Percentiles rank a stretch among this genome's conserved stretches.
Conservation (phyloP, 257 asterid species). For the Penstemon newberryi region DNA sequence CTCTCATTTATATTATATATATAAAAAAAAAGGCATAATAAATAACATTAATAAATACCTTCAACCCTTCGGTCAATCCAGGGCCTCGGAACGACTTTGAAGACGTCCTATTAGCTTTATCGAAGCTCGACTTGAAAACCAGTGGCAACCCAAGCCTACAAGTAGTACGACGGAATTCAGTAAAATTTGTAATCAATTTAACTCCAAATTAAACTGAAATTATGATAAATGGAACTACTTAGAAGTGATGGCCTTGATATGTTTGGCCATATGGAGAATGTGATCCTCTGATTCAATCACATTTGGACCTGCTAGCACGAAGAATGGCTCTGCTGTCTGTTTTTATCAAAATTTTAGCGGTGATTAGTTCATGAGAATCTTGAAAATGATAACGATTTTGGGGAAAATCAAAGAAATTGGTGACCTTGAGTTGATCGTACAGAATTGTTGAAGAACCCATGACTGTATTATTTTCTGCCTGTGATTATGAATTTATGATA, state of each 20-base stretch:
- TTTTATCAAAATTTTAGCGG: background rate
- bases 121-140: constrained; percentile 67
- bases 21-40: background rate
- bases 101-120: constrained; percentile 64
- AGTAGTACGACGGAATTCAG: no score
- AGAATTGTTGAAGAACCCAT: constrained; percentile 69
- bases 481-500: no score
- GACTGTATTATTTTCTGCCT: background rate
- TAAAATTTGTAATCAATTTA: no score
- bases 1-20: background rate
- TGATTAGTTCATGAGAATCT: no score
- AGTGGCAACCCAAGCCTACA: constrained; percentile 50
- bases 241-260: constrained; percentile 56
- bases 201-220: no score
- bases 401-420: background rate
- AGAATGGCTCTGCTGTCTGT: constrained; percentile 84
- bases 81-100: constrained; percentile 70
- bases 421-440: constrained; percentile 82
- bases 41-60: constrained; percentile 29
- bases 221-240: constrained; percentile 15
- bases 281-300: constrained; percentile 92
- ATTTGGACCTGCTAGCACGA: constrained; percentile 92
- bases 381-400: no score
- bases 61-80: constrained; percentile 54
- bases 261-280: constrained; percentile 72